Base-by-base conservation (phyloP, 202 grass and related monocot species). In the Panicum hallii region DNA sequence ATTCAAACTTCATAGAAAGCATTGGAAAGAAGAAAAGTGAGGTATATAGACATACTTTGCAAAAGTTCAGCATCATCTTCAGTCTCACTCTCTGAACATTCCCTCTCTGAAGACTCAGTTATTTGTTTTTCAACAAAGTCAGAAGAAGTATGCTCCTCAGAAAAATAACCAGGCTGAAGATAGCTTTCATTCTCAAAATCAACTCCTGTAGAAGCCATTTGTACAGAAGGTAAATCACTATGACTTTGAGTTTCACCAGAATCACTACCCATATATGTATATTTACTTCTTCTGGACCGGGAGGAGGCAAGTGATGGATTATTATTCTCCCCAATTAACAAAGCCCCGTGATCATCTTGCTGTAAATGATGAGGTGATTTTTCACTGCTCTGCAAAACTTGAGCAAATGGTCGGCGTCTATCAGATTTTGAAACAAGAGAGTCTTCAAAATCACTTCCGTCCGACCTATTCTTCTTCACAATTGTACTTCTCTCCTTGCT, bases 71-170 rank as follows among this genome's bases (percentile, higher is more conserved):
- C 82, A 61, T 90, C 87, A n/a, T 93, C 87, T 88, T 99, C 93
- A 7, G 90, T 95, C 74, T 92, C 94, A 66, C 82, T 92, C 71
- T 95, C 93, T 69, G 90, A 87, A 67, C 86, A 88, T 81, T 90
- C 80, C 80, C 66, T 90, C 86, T 83, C 88, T 82, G 90, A 95
- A 87, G 88, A 92, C 87, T 92, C 86, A 7, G 79, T 90, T 46
- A 84, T 54, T 44, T 81, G 74, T 62, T 90, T 94, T 70, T 79
- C 80, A 73, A 91, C 79, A 63, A 91, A 85, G 67, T 88, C 89
- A 64, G 92, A 95, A 82, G 95, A 93, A 77, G 83, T 93, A 50
- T 88, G 90, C 71, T 92, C 93, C 68, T 94, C 91, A 74, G 82
- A 82, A 70, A 89, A 86, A 79, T 78, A 88, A 84, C 80, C 86